phyloP scores from a whole-genome alignment of 2,329 filamentous ascomycete genomes.

The Phialophora verrucosa region DNA sequence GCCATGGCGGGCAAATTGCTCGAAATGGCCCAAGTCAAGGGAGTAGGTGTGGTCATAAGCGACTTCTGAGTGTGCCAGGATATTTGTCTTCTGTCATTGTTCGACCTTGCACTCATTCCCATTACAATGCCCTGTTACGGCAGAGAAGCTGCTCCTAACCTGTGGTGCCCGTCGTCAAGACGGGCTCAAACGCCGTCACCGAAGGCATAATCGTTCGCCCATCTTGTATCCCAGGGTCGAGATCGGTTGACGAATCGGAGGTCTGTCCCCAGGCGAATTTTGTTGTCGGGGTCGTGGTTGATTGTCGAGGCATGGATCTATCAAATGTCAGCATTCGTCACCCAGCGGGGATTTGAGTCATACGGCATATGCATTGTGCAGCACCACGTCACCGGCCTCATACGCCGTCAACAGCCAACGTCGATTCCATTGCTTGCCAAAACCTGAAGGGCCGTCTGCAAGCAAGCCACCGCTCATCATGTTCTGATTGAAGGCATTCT shows the following conservation, averaged over 20 bases:
- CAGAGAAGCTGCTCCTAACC: background rate
- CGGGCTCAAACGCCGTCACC: slow-evolving; percentile 42
- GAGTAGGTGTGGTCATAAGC: slow-evolving; percentile 46
- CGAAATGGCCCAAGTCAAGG: slow-evolving; percentile 44
- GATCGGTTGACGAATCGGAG: slow-evolving; percentile 61
- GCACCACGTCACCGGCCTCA: slow-evolving; percentile 59
- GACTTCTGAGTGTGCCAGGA: slow-evolving; percentile 43
- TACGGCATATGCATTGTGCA: slow-evolving; percentile 50
- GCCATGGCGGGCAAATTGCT: slow-evolving; percentile 52
- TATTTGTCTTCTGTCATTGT: background rate
- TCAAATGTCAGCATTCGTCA: background rate
- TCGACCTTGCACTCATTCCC: background rate
- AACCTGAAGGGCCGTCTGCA: slow-evolving; percentile 56
- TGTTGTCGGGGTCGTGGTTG: slow-evolving; percentile 58
- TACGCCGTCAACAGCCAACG: slow-evolving; percentile 61
- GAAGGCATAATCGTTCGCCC: slow-evolving; percentile 50
- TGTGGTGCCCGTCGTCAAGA: no score
- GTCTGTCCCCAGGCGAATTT: slow-evolving; percentile 63
- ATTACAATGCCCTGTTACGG: background rate
- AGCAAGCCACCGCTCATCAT: slow-evolving; percentile 64
- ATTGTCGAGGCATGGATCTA: slow-evolving; percentile 65
- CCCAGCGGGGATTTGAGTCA: slow-evolving; percentile 2
- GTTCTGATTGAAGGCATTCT: slow-evolving; percentile 62
- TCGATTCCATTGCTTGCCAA: slow-evolving; percentile 51
- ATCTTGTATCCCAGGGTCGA: slow-evolving; percentile 57